Evolutionary conservation across 306 rosid genomes (phyloP).

Genomic region (Corylus heterophylla): DNA sequence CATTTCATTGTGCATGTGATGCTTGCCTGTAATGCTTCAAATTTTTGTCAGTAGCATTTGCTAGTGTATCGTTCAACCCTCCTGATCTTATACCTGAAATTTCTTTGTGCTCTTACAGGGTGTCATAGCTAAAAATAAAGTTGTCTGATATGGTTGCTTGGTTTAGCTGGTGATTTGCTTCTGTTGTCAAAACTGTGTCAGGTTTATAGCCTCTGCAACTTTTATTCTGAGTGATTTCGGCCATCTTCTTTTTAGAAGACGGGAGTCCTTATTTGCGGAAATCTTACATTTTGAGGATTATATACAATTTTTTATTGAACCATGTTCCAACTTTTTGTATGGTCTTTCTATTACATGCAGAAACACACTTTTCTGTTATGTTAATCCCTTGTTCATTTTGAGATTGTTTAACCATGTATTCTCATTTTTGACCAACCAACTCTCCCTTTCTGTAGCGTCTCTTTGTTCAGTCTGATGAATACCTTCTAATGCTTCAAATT

Average conservation of each 20-base stretch:
- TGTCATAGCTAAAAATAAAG: not conserved
- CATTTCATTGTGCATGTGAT: constrained; percentile 43
- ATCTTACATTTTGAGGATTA: not conserved
- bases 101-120: constrained; percentile 3
- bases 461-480: not conserved
- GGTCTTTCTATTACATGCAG: not conserved
- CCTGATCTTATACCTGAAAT: constrained; percentile 17
- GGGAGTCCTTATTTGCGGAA: not conserved
- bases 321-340: not conserved
- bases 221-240: not conserved
- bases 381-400: not conserved
- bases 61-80: constrained; percentile 23
- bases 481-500: not conserved
- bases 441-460: not conserved
- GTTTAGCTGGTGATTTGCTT: not conserved
- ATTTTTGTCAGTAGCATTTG: constrained; percentile 37
- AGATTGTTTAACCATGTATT: not conserved
- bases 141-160: constrained; percentile 14
- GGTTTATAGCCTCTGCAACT: constrained; percentile 9
- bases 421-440: not conserved
- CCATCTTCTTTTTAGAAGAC: constrained; percentile 8
- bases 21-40: constrained; percentile 33
- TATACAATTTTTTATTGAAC: not conserved
- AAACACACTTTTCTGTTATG: not conserved
- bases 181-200: constrained; percentile 1